Conservation (phyloP, 345 rosid genomes). For the Geranium rotundifolium region DNA sequence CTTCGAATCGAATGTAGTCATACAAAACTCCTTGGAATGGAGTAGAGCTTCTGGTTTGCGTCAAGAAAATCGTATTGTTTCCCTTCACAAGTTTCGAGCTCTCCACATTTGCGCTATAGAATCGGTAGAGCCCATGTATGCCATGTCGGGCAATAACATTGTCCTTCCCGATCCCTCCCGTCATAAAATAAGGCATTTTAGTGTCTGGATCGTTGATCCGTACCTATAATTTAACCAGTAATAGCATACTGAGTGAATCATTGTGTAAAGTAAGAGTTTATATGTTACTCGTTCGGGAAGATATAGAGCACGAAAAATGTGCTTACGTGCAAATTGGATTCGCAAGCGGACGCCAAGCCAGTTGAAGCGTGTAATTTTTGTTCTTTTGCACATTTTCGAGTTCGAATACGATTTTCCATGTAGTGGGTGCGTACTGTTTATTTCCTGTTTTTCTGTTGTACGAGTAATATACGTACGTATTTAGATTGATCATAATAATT, state of each 20-base stretch:
- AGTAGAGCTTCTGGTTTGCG: conserved; percentile 14
- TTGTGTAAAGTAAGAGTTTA: not conserved
- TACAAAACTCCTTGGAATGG: conserved; percentile 29
- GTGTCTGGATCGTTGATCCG: conserved; percentile 3
- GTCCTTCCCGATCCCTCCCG: conserved; percentile 24
- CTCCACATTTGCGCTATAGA: conserved; percentile 14
- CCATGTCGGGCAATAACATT: conserved; percentile 38
- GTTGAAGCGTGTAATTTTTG: conserved; percentile 22
- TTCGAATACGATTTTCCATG: conserved; percentile 29
- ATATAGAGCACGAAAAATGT: not conserved
- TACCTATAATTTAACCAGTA: conserved; percentile 1
- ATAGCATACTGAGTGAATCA: not conserved
- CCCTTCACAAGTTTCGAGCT: conserved; percentile 9
- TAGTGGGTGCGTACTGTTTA: conserved; percentile 14
- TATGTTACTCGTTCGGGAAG: not conserved
- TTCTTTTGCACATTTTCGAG: conserved; percentile 3
- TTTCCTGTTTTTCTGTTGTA: conserved; percentile 2
- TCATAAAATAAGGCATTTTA: conserved; percentile 10
- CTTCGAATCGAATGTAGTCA: conserved; percentile 34
- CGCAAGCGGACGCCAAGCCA: conserved; percentile 31
- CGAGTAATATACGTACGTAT: not conserved
- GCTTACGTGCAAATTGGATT: conserved; percentile 1
- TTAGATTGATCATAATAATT: too few relatives aligned
- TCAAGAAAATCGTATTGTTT: conserved; percentile 20
- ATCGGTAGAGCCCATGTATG: conserved; percentile 23